Evolutionary conservation across 768 basidiomycete species (phyloP).

Genomic region (Mycena olivaceomarginata): DNA sequence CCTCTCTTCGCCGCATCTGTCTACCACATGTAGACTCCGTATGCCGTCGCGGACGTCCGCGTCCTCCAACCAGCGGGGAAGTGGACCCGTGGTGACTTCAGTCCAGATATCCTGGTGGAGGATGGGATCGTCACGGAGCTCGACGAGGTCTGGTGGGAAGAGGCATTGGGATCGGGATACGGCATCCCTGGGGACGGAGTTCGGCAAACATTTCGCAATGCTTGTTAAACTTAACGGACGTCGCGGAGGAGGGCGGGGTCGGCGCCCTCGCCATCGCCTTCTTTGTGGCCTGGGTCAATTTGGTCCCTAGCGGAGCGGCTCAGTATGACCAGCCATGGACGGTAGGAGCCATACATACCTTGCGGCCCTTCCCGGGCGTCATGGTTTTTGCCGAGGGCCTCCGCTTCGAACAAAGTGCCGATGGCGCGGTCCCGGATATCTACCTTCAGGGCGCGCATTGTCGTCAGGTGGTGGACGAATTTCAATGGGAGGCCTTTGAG

Average conservation of each 20-base stretch:
- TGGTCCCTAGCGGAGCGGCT: constrained; percentile 49
- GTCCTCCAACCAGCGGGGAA: not conserved
- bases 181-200: not conserved
- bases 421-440: constrained; percentile 58
- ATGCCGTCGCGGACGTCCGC: not conserved
- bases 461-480: constrained; percentile 55
- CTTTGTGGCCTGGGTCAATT: constrained; percentile 56
- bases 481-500: constrained; percentile 52
- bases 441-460: constrained; percentile 61
- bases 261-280: constrained; percentile 55
- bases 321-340: not conserved
- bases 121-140: not conserved
- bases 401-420: constrained; percentile 60
- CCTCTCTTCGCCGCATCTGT: not conserved
- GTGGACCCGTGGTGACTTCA: not conserved
- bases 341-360: no score
- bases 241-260: constrained; percentile 50
- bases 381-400: constrained; percentile 47
- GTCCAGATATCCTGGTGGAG: not conserved
- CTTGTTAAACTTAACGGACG: constrained; percentile 20
- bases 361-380: no score
- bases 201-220: constrained; percentile 49
- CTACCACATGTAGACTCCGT: not conserved
- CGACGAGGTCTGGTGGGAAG: not conserved
- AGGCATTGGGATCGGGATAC: not conserved